Evolutionary conservation across 2,329 filamentous ascomycete genomes (phyloP).

Genomic region (Penicillium carneum): DNA sequence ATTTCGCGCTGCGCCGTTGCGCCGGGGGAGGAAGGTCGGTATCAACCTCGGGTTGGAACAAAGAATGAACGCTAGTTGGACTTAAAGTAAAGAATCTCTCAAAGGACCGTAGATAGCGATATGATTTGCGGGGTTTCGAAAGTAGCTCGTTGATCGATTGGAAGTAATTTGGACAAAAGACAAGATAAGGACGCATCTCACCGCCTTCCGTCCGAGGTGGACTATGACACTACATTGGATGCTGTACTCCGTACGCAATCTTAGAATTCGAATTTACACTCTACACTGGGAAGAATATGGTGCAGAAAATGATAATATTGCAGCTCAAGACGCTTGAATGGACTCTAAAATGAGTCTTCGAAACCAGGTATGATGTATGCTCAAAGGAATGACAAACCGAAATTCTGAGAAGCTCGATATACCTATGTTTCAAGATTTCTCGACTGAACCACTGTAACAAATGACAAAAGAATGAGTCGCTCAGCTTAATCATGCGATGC

Average conservation of each 20-base stretch:
- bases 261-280: neutral
- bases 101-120: neutral
- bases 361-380: neutral
- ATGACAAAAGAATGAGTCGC: conserved; percentile 25
- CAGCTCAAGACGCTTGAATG: neutral
- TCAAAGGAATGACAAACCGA: conserved; percentile 18
- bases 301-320: neutral
- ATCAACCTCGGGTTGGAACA: neutral
- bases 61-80: neutral
- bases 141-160: neutral
- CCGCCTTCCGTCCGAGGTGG: conserved; percentile 19
- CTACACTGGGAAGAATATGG: neutral
- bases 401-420: conserved; percentile 19
- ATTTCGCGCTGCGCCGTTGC: conserved; percentile 11
- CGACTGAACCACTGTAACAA: conserved; percentile 17
- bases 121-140: neutral
- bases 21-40: neutral
- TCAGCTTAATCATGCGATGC: conserved; percentile 35
- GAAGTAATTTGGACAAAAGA: conserved; percentile 9
- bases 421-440: conserved; percentile 18
- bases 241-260: neutral
- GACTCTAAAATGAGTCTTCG: neutral
- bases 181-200: conserved; percentile 20
- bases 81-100: neutral
- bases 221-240: neutral